Conservation (phyloP, 768 basidiomycete genomes). For the Lentinula detonsa region DNA sequence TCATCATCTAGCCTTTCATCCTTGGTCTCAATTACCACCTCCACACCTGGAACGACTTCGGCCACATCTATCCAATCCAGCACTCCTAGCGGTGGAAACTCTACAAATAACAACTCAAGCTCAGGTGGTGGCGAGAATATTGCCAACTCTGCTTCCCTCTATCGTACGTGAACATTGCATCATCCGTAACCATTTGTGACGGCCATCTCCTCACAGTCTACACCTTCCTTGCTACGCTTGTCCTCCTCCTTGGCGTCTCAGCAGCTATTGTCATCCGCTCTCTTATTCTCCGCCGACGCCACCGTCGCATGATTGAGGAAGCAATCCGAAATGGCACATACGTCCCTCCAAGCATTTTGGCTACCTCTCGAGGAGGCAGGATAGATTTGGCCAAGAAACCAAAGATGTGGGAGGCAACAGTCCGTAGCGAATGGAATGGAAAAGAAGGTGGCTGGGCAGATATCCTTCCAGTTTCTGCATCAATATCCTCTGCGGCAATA, state of each 20-base stretch:
- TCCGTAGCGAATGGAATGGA: neutral
- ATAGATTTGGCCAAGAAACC: slow-evolving; percentile 43
- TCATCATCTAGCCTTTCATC: neutral
- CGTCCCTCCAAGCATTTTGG: slow-evolving; percentile 23
- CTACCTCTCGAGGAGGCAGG: slow-evolving; percentile 13
- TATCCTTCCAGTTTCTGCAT: neutral
- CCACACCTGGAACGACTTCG: neutral
- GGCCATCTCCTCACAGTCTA: slow-evolving; percentile 14
- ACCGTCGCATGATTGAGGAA: slow-evolving; percentile 52
- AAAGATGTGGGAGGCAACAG: slow-evolving; percentile 35
- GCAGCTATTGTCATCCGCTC: slow-evolving; percentile 63
- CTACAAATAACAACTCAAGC: neutral
- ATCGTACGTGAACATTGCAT: neutral
- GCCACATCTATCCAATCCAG: neutral
- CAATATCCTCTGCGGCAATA: neutral
- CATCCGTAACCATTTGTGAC: neutral
- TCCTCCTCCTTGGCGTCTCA: slow-evolving; percentile 63
- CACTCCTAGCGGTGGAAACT: neutral
- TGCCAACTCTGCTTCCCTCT: neutral
- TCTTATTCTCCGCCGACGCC: slow-evolving; percentile 55
- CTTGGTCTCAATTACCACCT: neutral
- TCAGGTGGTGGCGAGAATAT: neutral
- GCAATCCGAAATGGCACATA: slow-evolving; percentile 63
- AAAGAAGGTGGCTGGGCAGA: slow-evolving; percentile 8
- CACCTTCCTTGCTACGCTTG: slow-evolving; percentile 50